Evolutionary conservation across 1,284 basidiomycete species (phyloP).

Genomic region (Thecaphora thlaspeos): DNA sequence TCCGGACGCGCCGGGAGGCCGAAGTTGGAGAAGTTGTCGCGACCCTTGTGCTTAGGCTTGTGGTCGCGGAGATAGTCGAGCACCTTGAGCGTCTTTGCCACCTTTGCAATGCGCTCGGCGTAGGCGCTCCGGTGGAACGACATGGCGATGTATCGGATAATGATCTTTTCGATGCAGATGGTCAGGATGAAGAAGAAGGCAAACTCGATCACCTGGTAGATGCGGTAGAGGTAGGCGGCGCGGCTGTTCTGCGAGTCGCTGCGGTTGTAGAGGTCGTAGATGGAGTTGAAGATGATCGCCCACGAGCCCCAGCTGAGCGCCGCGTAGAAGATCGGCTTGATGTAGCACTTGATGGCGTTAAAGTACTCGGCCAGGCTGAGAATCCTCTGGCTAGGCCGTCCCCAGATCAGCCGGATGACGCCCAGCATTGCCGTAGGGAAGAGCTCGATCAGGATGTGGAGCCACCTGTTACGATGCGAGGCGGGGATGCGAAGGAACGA

Average conservation of each 20-base stretch:
- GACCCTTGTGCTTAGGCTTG: slow-evolving; percentile 64
- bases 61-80: slow-evolving; percentile 72
- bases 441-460: slow-evolving; percentile 51
- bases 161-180: slow-evolving; percentile 48
- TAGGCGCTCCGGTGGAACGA: slow-evolving; percentile 73
- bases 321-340: slow-evolving; percentile 50
- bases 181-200: slow-evolving; percentile 54
- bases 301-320: slow-evolving; percentile 51
- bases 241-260: slow-evolving; percentile 23
- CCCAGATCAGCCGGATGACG: slow-evolving; percentile 45
- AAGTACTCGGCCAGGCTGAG: slow-evolving; percentile 47
- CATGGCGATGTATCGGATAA: slow-evolving; percentile 53
- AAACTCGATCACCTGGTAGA: slow-evolving; percentile 55
- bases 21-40: slow-evolving; percentile 58
- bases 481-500: too few species aligned
- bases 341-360: slow-evolving; percentile 46
- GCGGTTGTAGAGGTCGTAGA: slow-evolving; percentile 46
- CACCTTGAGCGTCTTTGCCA: slow-evolving; percentile 65
- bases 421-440: slow-evolving; percentile 37
- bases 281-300: slow-evolving; percentile 53
- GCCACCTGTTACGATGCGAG: too few species aligned
- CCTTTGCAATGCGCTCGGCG: slow-evolving; percentile 68
- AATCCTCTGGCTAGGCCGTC: slow-evolving; percentile 37
- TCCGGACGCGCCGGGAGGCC: slow-evolving; percentile 61
- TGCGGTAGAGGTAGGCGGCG: slow-evolving; percentile 46